phyloP scores from a whole-genome alignment of 2,329 filamentous ascomycete genomes.

The Ophiostoma sp. region DNA sequence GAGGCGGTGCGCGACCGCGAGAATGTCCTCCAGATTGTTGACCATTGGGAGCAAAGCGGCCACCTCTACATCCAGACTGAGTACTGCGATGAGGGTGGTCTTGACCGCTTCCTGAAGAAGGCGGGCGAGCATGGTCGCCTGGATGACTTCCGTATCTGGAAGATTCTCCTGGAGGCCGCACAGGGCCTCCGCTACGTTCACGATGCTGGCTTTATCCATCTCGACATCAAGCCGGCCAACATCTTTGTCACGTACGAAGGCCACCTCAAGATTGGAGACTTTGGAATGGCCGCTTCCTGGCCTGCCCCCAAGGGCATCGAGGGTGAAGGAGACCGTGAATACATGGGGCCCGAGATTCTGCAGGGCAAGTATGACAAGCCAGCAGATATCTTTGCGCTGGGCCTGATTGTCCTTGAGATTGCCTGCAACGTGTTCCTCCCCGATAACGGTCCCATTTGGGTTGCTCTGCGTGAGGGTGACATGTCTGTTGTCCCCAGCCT shows the following conservation, averaged over 20 bases:
- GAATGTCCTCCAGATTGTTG: conserved; percentile 76
- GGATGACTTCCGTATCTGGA: conserved; percentile 98
- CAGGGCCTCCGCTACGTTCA: conserved; percentile 88
- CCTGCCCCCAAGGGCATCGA: conserved; percentile 72
- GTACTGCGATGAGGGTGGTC: conserved; percentile 88
- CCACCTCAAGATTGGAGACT: conserved; percentile 78
- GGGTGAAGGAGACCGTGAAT: conserved; percentile 90
- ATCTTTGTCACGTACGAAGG: conserved; percentile 78
- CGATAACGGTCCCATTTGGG: conserved; percentile 88
- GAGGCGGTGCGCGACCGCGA: conserved; percentile 72
- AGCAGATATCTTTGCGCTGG: conserved; percentile 88
- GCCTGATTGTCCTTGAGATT: conserved; percentile 90
- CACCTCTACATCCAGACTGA: conserved; percentile 97
- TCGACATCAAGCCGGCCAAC: conserved; percentile 82
- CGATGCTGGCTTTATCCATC: conserved; percentile 75
- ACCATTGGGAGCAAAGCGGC: conserved; percentile 80
- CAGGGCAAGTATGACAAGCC: conserved; percentile 82
- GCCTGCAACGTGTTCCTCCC: conserved; percentile 90
- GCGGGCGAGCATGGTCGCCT: conserved; percentile 78
- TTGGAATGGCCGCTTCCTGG: conserved; percentile 75
- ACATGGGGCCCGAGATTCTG: conserved; percentile 90
- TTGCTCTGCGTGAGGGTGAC: conserved; percentile 81
- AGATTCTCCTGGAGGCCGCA: conserved; percentile 82
- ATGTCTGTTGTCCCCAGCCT: conserved; percentile 83
- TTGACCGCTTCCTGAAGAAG: conserved; percentile 78